A percentile compares a stretch with the other conserved stretches of the same genome.
Conservation (phyloP, 495 filamentous ascomycete genomes). For the Lophium mytilinum region DNA sequence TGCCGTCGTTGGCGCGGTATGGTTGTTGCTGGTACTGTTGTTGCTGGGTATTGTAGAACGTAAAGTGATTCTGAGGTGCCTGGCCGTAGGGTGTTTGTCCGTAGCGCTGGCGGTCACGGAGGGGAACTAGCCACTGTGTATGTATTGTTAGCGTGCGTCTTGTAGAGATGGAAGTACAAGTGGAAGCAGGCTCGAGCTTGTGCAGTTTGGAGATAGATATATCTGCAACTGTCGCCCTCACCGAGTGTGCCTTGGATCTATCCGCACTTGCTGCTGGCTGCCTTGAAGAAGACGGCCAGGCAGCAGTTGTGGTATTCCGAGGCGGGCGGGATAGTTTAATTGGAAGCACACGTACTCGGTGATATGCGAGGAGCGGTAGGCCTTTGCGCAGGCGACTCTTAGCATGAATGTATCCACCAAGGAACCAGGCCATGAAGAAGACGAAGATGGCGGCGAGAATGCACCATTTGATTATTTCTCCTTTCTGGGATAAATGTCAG, state of each 20-base stretch:
- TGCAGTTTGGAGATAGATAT: no score
- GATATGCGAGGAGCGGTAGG: constrained; percentile 53
- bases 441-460: constrained; percentile 47
- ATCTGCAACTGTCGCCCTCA: no score
- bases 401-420: constrained; percentile 57
- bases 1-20: constrained; percentile 46
- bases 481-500: constrained; percentile 38
- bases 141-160: constrained; percentile 1
- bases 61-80: constrained; percentile 38
- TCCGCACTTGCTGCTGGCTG: no score
- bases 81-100: constrained; percentile 26
- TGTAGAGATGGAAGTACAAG: neutral
- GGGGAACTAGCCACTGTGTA: constrained; percentile 55
- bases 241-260: no score
- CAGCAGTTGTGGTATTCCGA: no score
- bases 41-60: constrained; percentile 34
- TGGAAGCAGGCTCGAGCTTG: no score
- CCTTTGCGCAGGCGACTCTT: constrained; percentile 54
- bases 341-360: constrained; percentile 43
- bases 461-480: constrained; percentile 58
- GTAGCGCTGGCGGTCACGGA: constrained; percentile 44
- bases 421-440: constrained; percentile 46
- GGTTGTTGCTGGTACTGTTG: constrained; percentile 37
- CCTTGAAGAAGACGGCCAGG: no score
- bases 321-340: no score